These are phyloP conservation scores for Blastomyces parvus DNA, from an alignment of 2,329 filamentous ascomycete genomes.

Conservation along the genomic window DNA sequence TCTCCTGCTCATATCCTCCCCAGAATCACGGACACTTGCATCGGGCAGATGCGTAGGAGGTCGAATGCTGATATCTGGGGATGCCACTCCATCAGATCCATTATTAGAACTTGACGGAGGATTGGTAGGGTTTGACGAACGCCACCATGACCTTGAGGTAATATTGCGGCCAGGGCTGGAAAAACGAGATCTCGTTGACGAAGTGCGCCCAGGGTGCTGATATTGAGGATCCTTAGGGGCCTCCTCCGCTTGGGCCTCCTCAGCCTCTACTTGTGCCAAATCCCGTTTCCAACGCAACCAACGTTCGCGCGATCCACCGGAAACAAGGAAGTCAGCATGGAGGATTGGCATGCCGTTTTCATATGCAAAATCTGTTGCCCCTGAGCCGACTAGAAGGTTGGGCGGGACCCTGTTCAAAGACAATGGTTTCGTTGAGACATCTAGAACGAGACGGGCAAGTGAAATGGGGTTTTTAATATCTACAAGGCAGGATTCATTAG, in stretches of 20 bases:
- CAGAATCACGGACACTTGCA: not conserved
- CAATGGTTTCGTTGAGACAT: slow-evolving; percentile 65
- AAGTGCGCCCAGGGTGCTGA: slow-evolving; percentile 1
- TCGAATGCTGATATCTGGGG: not conserved
- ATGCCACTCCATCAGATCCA: not conserved
- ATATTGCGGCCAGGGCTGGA: not conserved
- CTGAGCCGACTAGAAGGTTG: slow-evolving; percentile 78
- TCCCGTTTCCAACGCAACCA: slow-evolving; percentile 69
- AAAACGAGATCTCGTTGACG: slow-evolving; percentile 3
- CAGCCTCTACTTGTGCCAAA: slow-evolving; percentile 41
- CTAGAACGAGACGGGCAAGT: slow-evolving; percentile 72
- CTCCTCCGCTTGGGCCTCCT: slow-evolving; percentile 19
- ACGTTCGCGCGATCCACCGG: slow-evolving; percentile 65
- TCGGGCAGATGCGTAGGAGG: not conserved
- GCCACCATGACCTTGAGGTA: slow-evolving; percentile 2
- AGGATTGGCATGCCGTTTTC: slow-evolving; percentile 65
- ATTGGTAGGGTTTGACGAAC: not conserved
- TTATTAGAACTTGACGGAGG: slow-evolving; percentile 2
- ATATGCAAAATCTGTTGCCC: slow-evolving; percentile 76
- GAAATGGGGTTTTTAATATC: slow-evolving; percentile 90
- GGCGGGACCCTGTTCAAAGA: slow-evolving; percentile 82
- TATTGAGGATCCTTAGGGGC: slow-evolving; percentile 14
- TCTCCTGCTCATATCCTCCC: not conserved
- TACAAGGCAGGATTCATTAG: slow-evolving; percentile 31
- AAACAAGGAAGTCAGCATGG: slow-evolving; percentile 69